These are phyloP conservation scores for Amanita pseudoporphyria DNA, from an alignment of 768 basidiomycete species.

Conservation along the genomic window DNA sequence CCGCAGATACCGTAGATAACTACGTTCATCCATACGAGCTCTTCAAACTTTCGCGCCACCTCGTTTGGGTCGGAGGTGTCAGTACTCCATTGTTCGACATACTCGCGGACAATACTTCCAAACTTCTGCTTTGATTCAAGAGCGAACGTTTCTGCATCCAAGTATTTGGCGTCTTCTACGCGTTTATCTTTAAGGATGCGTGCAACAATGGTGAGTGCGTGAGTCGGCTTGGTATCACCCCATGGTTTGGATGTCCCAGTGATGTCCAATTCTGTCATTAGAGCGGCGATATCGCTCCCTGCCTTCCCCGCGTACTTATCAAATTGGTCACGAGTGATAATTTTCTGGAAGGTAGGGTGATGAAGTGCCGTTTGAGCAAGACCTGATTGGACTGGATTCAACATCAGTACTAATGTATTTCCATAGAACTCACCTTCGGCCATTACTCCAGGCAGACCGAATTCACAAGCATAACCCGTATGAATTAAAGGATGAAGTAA, in stretches of 20 bases:
- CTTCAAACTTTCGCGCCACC: slow-evolving; percentile 49
- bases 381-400: slow-evolving; percentile 24
- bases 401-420: neutral
- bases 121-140: slow-evolving; percentile 25
- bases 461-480: slow-evolving; percentile 53
- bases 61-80: slow-evolving; percentile 24
- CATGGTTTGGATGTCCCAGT: neutral
- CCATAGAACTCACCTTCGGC: slow-evolving; percentile 46
- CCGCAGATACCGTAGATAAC: slow-evolving; percentile 51
- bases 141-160: slow-evolving; percentile 10
- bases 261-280: neutral
- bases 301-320: neutral
- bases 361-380: slow-evolving; percentile 49
- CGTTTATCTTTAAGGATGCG: slow-evolving; percentile 42
- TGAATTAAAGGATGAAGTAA: slow-evolving; percentile 61
- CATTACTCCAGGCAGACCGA: slow-evolving; percentile 43
- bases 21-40: slow-evolving; percentile 45
- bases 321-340: neutral
- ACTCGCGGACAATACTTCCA: slow-evolving; percentile 29
- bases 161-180: slow-evolving; percentile 16
- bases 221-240: slow-evolving; percentile 14
- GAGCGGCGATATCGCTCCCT: neutral
- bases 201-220: slow-evolving; percentile 45
- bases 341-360: slow-evolving; percentile 9
- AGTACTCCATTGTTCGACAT: slow-evolving; percentile 35